Evolutionary conservation across 192 early-diverging fungal species (phyloP), one percentile per base, ranked within the genome.

Genomic region (Umbelopsis sp.): DNA sequence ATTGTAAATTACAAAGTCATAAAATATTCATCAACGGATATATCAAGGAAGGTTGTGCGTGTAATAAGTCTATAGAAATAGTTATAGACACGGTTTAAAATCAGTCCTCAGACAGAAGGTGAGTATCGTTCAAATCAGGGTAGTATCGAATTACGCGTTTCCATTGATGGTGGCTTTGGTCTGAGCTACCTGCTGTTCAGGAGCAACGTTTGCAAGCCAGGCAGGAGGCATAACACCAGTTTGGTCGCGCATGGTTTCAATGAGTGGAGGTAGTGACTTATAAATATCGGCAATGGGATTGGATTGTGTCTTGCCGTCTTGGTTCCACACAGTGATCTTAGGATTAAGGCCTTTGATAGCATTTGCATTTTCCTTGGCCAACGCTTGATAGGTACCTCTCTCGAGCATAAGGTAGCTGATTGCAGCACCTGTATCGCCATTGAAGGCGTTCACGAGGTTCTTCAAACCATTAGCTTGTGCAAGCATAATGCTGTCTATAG

Each of bases 401-500:
- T 86, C 84, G 64, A 86, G 46, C 84, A 86, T 86, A 49, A 86
- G 37, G 66, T 84, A 86, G 49, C 85, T 82, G 13, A 87, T 53
- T 21, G 70, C 71, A 45, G 81, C 71, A 35, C 10, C 33, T 41
- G 41, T 58, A 67, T 83, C 74, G 3, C 76, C 70, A 25, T 68
- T 69, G 61, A 87, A 80, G 9, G 78, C 72, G 3, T 30, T 30
- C 5, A 67, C 22, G 12, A 80, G 13, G 10, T 47, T 35, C 21
- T 51, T 52, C 18, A 86, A 16, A 79, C 82, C 81, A 21, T 80
- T 67, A 46, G 84, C 84, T 52, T 86, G 82, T 20, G 81, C 84
- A 25, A 77, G 64, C 46, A 71, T 80, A 35, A 75, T 58, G 22
- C 71, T 66, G 51, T 65, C 44, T 9, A 84, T 46, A 69, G 70